These are phyloP conservation scores for Podospora conica DNA, from an alignment of 495 filamentous ascomycete species.

Conservation along the genomic window DNA sequence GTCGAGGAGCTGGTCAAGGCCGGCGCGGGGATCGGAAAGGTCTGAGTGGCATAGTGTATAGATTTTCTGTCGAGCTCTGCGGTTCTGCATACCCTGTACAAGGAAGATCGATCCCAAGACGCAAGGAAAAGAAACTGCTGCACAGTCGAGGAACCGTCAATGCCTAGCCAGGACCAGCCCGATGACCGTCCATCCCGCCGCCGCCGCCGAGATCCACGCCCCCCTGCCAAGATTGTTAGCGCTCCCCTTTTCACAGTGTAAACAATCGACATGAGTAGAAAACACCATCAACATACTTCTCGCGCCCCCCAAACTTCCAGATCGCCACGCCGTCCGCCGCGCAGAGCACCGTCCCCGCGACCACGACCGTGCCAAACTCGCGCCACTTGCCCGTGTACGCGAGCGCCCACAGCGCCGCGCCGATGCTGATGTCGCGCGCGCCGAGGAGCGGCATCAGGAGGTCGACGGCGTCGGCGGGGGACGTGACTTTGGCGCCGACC, in stretches of 20 bases:
- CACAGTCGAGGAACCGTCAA: not conserved
- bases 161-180: not conserved
- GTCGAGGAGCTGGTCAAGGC: conserved; percentile 30
- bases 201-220: not conserved
- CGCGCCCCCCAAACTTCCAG: not conserved
- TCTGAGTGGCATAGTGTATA: conserved; percentile 9
- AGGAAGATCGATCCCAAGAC: not conserved
- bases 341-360: conserved; percentile 5
- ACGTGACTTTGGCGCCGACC: not conserved
- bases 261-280: not conserved
- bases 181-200: conserved; percentile 7
- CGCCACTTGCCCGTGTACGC: conserved; percentile 1
- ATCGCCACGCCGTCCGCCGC: not conserved
- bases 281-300: not conserved
- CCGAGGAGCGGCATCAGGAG: not conserved
- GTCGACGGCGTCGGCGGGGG: not conserved
- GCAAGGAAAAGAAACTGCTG: not conserved
- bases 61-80: not conserved
- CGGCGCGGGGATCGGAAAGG: conserved; percentile 37
- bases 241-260: not conserved
- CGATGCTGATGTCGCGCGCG: not conserved
- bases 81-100: not conserved
- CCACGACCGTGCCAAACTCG: conserved; percentile 2
- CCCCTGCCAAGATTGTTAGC: not conserved
- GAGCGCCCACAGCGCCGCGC: not conserved